Evolutionary conservation across 352 stramenopile genomes (phyloP).

Genomic region (Globisporangium nodosum): DNA sequence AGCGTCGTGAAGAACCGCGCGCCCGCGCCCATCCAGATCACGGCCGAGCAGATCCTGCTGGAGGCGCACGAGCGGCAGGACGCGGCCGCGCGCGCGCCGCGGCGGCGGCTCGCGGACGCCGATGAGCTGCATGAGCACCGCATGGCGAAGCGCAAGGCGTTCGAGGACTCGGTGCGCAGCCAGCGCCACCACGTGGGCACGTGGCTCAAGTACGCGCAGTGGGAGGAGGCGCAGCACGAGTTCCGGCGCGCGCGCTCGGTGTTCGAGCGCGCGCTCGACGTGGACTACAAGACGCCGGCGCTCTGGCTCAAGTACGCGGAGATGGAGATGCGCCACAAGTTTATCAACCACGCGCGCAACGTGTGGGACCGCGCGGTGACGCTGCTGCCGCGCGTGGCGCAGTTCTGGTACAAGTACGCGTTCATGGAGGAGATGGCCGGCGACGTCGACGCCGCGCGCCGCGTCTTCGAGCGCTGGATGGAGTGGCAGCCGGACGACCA

Average conservation of each 20-base stretch:
- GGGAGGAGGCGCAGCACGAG: conserved; percentile 98
- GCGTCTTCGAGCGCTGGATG: conserved; percentile 97
- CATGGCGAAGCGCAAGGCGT: conserved; percentile 90
- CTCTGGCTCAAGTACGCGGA: conserved; percentile 99
- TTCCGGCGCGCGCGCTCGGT: conserved; percentile 95
- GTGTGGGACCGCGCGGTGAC: conserved; percentile 93
- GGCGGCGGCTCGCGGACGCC: conserved; percentile 82
- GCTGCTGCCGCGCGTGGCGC: conserved; percentile 93
- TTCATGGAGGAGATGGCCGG: conserved; percentile 99
- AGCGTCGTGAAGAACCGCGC: conserved; percentile 97
- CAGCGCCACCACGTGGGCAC: conserved; percentile 94
- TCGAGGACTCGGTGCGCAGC: conserved; percentile 96
- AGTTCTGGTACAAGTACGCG: conserved; percentile 99
- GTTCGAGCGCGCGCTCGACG: conserved; percentile 97
- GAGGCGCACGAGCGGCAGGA: conserved; percentile 90
- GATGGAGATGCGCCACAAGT: conserved; percentile 99
- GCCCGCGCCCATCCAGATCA: conserved; percentile 98
- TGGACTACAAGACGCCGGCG: conserved; percentile 93
- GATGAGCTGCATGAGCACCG: conserved; percentile 92
- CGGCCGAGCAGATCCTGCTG: conserved; percentile 97
- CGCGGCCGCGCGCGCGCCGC: conserved; percentile 62
- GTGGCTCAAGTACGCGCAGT: conserved; percentile 98
- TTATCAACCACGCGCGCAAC: conserved; percentile 98
- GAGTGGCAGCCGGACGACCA: conserved; percentile 98
- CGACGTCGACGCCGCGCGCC: conserved; percentile 90